Percentiles rank a stretch among this genome's conserved stretches.
phyloP scores from a whole-genome alignment of 257 asterid genomes.

The Fraxinus pennsylvanica region DNA sequence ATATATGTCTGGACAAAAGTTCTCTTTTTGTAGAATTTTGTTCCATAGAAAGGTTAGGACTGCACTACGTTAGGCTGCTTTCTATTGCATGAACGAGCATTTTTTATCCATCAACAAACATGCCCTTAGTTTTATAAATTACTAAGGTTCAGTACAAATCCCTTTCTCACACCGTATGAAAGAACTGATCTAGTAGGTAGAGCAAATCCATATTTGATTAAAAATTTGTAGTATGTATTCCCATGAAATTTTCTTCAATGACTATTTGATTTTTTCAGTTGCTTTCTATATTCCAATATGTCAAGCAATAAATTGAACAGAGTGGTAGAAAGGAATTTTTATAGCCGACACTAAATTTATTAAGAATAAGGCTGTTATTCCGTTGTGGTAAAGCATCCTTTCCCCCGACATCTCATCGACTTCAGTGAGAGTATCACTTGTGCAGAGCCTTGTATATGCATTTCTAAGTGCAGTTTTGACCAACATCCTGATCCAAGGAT shows the following conservation, averaged over 20 bases:
- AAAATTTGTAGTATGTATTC: neutral
- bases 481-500: neutral
- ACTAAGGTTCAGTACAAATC: neutral
- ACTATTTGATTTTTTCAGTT: neutral
- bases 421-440: neutral
- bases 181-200: neutral
- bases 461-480: neutral
- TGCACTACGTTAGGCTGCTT: neutral
- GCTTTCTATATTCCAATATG: neutral
- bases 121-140: neutral
- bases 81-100: neutral
- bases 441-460: neutral
- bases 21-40: neutral
- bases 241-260: neutral
- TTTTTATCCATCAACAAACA: neutral
- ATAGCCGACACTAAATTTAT: neutral
- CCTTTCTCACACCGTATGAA: neutral
- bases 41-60: neutral
- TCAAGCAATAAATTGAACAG: neutral
- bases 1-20: neutral
- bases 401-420: neutral
- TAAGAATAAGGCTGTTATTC: neutral
- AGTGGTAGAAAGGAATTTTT: neutral
- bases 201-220: neutral
- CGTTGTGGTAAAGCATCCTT: neutral